Evolutionary conservation across 768 basidiomycete genomes (phyloP).

Genomic region (Suillus ampliporus): DNA sequence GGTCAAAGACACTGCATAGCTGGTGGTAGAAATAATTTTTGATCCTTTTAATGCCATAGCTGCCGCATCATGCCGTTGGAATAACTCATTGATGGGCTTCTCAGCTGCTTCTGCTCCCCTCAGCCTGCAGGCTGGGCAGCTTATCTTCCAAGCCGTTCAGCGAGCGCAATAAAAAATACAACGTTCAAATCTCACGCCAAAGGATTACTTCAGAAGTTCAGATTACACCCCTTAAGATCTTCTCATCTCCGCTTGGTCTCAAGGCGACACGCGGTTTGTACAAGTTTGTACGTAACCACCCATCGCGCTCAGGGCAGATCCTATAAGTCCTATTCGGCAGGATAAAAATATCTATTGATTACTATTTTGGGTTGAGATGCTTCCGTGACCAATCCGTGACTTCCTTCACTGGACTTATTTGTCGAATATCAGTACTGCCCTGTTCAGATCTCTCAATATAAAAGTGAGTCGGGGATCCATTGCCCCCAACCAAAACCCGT

Average conservation of each 20-base stretch:
- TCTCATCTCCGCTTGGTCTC: not conserved
- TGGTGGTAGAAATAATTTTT: no score
- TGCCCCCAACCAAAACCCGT: not conserved
- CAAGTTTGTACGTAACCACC: not conserved
- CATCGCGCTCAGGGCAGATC: not conserved
- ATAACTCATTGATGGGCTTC: not conserved
- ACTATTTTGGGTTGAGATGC: not conserved
- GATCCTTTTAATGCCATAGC: no score
- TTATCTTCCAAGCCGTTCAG: not conserved
- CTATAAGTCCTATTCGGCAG: constrained; percentile 2
- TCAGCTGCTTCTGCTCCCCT: not conserved
- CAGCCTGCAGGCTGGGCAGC: not conserved
- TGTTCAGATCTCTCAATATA: not conserved
- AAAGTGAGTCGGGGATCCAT: not conserved
- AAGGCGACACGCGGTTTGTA: not conserved
- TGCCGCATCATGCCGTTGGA: not conserved
- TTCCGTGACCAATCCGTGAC: no score
- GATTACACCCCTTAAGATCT: not conserved
- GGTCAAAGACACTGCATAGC: not conserved
- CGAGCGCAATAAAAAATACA: not conserved
- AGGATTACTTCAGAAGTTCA: not conserved
- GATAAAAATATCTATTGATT: not conserved
- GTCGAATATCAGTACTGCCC: not conserved
- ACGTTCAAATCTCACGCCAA: constrained; percentile 2
- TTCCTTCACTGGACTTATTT: not conserved